Evolutionary conservation across 148 eudicot species (phyloP).

Genomic region (Limonium bicolor): DNA sequence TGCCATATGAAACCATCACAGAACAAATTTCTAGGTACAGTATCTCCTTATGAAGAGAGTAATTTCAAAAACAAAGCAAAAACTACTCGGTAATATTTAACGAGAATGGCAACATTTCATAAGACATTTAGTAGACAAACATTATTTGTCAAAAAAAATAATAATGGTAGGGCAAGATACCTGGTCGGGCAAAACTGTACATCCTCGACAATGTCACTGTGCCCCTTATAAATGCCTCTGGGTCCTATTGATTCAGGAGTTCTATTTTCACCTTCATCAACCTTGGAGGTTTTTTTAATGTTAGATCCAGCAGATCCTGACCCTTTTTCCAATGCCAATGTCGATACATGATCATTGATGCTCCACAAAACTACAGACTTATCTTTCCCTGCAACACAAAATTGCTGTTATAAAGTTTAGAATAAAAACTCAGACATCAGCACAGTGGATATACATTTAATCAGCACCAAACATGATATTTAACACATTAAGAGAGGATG

Average conservation of each 20-base stretch:
- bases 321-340: constrained; percentile 50
- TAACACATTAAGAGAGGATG: background rate
- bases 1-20: too few species aligned
- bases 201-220: constrained; percentile 86
- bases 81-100: too few species aligned
- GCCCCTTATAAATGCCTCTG: constrained; percentile 70
- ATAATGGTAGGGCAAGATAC: constrained; percentile 18
- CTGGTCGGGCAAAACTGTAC: constrained; percentile 91
- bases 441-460: background rate
- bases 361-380: constrained; percentile 86
- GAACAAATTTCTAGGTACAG: too few species aligned
- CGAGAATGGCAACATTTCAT: too few species aligned
- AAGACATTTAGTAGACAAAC: too few species aligned
- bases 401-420: background rate
- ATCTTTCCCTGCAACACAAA: constrained; percentile 53
- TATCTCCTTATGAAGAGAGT: too few species aligned
- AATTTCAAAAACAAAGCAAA: too few species aligned
- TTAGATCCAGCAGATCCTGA: constrained; percentile 28
- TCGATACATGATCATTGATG: constrained; percentile 82
- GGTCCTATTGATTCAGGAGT: constrained; percentile 40
- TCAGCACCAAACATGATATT: background rate
- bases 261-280: constrained; percentile 27
- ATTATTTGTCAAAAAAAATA: too few species aligned
- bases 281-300: constrained; percentile 22
- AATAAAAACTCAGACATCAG: background rate